Conservation (phyloP, 768 basidiomycete genomes). For the Lactarius deliciosus region DNA sequence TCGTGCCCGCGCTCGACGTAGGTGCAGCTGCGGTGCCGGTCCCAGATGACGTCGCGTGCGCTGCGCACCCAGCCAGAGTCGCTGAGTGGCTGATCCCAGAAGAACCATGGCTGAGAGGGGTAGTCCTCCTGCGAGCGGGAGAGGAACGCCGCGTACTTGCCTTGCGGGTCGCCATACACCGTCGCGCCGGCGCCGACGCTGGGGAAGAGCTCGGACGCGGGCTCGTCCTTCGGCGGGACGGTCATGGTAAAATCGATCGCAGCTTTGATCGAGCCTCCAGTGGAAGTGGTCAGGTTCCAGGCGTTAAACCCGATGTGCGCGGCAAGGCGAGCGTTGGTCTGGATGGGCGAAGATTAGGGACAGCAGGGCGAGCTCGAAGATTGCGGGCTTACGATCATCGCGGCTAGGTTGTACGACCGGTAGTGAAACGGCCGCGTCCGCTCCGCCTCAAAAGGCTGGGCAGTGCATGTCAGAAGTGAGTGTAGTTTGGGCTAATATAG, state of each 20-base stretch:
- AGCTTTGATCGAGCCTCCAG: slow-evolving; percentile 34
- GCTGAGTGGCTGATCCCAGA: slow-evolving; percentile 27
- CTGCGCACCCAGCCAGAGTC: slow-evolving; percentile 18
- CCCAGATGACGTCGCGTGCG: neutral
- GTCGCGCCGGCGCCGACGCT: slow-evolving; percentile 33
- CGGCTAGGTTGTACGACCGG: slow-evolving; percentile 37
- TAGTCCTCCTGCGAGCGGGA: slow-evolving; percentile 12
- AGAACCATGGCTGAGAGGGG: slow-evolving; percentile 26
- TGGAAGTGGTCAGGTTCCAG: slow-evolving; percentile 33
- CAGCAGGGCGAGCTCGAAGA: neutral
- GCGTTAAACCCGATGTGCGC: slow-evolving; percentile 32
- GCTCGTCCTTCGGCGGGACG: slow-evolving; percentile 29
- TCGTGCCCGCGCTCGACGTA: neutral
- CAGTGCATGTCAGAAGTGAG: neutral
- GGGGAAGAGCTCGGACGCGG: slow-evolving; percentile 31
- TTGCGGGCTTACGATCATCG: slow-evolving; percentile 33
- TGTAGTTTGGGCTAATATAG: neutral
- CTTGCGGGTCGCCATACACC: slow-evolving; percentile 37
- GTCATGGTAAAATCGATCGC: slow-evolving; percentile 37
- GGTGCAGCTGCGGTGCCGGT: neutral
- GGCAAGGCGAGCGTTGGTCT: slow-evolving; percentile 35
- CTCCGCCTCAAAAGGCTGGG: slow-evolving; percentile 36
- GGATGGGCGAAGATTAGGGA: neutral
- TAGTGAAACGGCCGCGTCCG: slow-evolving; percentile 39
- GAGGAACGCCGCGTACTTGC: slow-evolving; percentile 34